These are phyloP conservation scores for Aureobasidium sp. DNA, from an alignment of 2,329 filamentous ascomycete genomes.

Conservation along the genomic window DNA sequence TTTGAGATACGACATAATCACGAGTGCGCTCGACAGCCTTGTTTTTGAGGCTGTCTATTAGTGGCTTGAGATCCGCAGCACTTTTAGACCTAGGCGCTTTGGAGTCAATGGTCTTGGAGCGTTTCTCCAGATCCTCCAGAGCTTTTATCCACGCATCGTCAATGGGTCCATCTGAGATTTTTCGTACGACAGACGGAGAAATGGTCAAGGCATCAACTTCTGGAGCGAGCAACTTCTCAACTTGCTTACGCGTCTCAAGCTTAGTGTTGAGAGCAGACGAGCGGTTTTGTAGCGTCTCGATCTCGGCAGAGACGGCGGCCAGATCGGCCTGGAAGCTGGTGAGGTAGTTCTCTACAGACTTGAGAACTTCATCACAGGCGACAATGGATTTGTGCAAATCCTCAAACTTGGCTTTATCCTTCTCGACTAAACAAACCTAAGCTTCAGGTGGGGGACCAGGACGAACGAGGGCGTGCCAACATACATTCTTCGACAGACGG, in stretches of 20 bases:
- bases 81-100: conserved; percentile 62
- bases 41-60: conserved; percentile 73
- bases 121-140: conserved; percentile 73
- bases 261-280: conserved; percentile 76
- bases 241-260: conserved; percentile 78
- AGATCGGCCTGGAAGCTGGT: conserved; percentile 91
- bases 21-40: conserved; percentile 92
- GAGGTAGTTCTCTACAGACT: conserved; percentile 86
- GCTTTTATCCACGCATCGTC: conserved; percentile 84
- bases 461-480: not conserved
- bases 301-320: conserved; percentile 85
- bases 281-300: conserved; percentile 82
- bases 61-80: conserved; percentile 70
- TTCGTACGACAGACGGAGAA: conserved; percentile 71
- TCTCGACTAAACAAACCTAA: conserved; percentile 38
- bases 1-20: conserved; percentile 88
- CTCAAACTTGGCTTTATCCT: conserved; percentile 76
- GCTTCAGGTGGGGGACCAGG: conserved; percentile 3
- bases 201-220: conserved; percentile 88
- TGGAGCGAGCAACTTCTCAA: conserved; percentile 80
- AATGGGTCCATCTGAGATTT: conserved; percentile 79
- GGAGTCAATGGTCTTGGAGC: conserved; percentile 62
- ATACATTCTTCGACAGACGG: conserved; percentile 43
- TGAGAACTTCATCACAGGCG: conserved; percentile 86
- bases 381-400: conserved; percentile 81